phyloP scores from a whole-genome alignment of 345 rosid species.

The Angophora floribunda region DNA sequence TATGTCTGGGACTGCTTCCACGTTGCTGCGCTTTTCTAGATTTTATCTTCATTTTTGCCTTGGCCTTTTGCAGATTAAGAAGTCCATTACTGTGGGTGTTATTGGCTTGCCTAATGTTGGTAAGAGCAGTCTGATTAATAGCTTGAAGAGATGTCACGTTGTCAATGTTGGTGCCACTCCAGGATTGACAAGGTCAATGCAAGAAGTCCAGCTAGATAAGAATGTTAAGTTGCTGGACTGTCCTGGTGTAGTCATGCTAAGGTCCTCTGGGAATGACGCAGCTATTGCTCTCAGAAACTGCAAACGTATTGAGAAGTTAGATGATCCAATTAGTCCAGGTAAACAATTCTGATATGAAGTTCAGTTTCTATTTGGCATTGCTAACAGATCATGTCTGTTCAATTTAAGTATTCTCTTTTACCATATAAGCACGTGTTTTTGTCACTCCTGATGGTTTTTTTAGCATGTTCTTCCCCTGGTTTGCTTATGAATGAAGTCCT shows the following conservation, averaged over 20 bases:
- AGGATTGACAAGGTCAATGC: constrained; percentile 87
- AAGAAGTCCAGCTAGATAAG: constrained; percentile 92
- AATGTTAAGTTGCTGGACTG: constrained; percentile 89
- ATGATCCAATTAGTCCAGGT: constrained; percentile 94
- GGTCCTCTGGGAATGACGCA: constrained; percentile 57
- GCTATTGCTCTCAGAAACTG: constrained; percentile 85
- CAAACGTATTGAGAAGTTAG: constrained; percentile 94
- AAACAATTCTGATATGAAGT: neutral
- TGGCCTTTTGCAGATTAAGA: constrained; percentile 59
- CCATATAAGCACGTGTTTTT: neutral
- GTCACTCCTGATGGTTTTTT: neutral
- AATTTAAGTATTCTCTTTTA: neutral
- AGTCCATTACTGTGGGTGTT: constrained; percentile 84
- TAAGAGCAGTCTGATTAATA: constrained; percentile 97
- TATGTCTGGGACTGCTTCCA: neutral
- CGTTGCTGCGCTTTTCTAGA: neutral
- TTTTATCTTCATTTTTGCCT: neutral
- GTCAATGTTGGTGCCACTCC: constrained; percentile 96
- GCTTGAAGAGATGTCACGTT: constrained; percentile 89
- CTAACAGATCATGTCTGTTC: neutral
- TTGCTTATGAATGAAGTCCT: neutral
- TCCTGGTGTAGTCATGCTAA: constrained; percentile 97
- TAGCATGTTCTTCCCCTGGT: neutral
- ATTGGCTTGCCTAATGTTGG: constrained; percentile 97
- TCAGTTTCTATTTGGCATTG: neutral